Percentiles rank a stretch among this genome's conserved stretches.
Evolutionary conservation across 176 grass and related monocot genomes (phyloP).

Genomic region (Areca catechu): DNA sequence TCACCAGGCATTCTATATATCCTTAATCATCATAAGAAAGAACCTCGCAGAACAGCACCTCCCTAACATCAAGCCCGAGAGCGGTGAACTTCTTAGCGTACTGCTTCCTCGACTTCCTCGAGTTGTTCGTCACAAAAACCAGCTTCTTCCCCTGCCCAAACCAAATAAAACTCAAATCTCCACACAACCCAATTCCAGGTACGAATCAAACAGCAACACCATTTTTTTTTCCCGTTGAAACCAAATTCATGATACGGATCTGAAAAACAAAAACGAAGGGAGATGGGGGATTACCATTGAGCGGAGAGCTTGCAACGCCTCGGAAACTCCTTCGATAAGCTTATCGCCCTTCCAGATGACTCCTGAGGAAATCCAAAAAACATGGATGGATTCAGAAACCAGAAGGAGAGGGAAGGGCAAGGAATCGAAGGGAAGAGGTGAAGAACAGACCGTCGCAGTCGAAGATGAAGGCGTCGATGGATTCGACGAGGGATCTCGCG

Average conservation of each 20-base stretch:
- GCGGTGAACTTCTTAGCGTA: conserved; percentile 74
- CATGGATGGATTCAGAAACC: not conserved
- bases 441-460: conserved; percentile 64
- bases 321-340: conserved; percentile 69
- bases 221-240: not conserved
- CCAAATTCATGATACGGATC: not conserved
- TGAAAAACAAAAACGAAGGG: not conserved
- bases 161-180: conserved; percentile 14
- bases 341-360: conserved; percentile 95
- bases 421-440: not conserved
- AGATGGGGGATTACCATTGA: conserved; percentile 35
- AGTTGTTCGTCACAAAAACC: conserved; percentile 91
- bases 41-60: conserved; percentile 28
- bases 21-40: too few species aligned
- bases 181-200: not conserved
- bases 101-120: conserved; percentile 72
- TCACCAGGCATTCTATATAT: too few species aligned
- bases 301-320: conserved; percentile 51
- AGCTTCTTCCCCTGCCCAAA: conserved; percentile 74
- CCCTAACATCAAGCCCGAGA: conserved; percentile 74
- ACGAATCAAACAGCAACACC: not conserved
- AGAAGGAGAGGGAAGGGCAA: not conserved
- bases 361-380: conserved; percentile 24
- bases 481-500: conserved; percentile 57
- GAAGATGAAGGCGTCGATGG: conserved; percentile 82